These are phyloP conservation scores for Graphilbum fragrans DNA, from an alignment of 2,329 filamentous ascomycete species.

Conservation along the genomic window DNA sequence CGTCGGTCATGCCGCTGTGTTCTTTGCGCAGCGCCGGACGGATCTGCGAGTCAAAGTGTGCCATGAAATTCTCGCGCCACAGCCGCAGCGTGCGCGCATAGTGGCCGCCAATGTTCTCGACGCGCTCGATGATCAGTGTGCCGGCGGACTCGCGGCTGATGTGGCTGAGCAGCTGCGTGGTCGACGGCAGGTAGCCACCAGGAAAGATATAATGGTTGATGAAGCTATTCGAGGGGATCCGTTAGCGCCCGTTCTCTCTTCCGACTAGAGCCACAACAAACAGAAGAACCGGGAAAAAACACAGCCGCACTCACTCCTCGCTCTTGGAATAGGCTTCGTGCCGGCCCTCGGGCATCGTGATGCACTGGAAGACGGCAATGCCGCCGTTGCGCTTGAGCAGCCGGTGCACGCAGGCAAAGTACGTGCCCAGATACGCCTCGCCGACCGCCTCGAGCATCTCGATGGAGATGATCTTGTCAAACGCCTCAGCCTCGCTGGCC, in stretches of 20 bases:
- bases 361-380: constrained; percentile 62
- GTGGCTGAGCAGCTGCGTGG: constrained; percentile 42
- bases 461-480: constrained; percentile 62
- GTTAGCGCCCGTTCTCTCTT: constrained; percentile 1
- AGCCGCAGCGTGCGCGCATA: constrained; percentile 57
- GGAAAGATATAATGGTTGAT: constrained; percentile 71
- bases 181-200: constrained; percentile 56
- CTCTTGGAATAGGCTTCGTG: constrained; percentile 54
- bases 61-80: constrained; percentile 56
- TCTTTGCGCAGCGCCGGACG: constrained; percentile 45
- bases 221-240: constrained; percentile 43
- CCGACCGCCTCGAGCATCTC: constrained; percentile 72
- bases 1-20: constrained; percentile 45
- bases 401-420: constrained; percentile 52
- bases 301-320: constrained; percentile 38
- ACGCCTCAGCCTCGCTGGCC: constrained; percentile 37
- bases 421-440: constrained; percentile 51
- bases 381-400: constrained; percentile 54
- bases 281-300: too few species aligned
- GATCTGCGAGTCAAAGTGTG: constrained; percentile 49
- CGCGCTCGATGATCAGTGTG: constrained; percentile 50
- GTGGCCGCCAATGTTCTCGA: constrained; percentile 64
- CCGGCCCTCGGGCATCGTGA: constrained; percentile 60
- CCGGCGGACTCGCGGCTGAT: constrained; percentile 49
- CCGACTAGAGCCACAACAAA: too few species aligned